These are phyloP conservation scores for Dactylellina drechsleri DNA, from an alignment of 2,329 filamentous ascomycete genomes.

Conservation along the genomic window DNA sequence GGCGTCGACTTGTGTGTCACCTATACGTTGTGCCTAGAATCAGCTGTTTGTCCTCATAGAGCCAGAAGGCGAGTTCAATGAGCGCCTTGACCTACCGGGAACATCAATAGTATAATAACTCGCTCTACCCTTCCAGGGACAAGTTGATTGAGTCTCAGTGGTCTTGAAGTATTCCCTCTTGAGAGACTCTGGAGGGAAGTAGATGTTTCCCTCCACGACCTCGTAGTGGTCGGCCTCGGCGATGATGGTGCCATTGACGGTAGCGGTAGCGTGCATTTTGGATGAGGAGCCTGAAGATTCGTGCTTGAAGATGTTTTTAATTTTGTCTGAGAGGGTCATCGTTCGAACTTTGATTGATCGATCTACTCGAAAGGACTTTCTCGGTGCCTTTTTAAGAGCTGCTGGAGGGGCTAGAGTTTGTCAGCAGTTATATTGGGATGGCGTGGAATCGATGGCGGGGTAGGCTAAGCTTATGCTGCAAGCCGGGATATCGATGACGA, in stretches of 20 bases:
- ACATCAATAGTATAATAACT: slow-evolving; percentile 65
- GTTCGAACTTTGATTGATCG: slow-evolving; percentile 6
- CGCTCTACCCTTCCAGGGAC: slow-evolving; percentile 66
- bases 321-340: slow-evolving; percentile 37
- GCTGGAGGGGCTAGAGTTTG: slow-evolving; percentile 14
- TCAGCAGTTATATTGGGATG: slow-evolving; percentile 32
- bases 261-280: slow-evolving; percentile 61
- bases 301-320: slow-evolving; percentile 48
- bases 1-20: slow-evolving; percentile 55
- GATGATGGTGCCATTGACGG: slow-evolving; percentile 64
- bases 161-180: slow-evolving; percentile 62
- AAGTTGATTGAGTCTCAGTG: slow-evolving; percentile 63
- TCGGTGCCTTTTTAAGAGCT: slow-evolving; percentile 8
- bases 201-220: slow-evolving; percentile 66
- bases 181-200: slow-evolving; percentile 63
- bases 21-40: slow-evolving; percentile 19
- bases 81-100: slow-evolving; percentile 37
- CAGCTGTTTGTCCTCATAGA: slow-evolving; percentile 7
- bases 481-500: slow-evolving; percentile 22
- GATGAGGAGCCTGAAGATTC: slow-evolving; percentile 36
- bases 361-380: slow-evolving; percentile 1
- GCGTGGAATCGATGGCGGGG: slow-evolving; percentile 37
- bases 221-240: slow-evolving; percentile 65
- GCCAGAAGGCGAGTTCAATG: neutral
- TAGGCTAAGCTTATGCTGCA: slow-evolving; percentile 53